phyloP scores from a whole-genome alignment of 352 stramenopile genomes.

The Phytophthora ramorum region DNA sequence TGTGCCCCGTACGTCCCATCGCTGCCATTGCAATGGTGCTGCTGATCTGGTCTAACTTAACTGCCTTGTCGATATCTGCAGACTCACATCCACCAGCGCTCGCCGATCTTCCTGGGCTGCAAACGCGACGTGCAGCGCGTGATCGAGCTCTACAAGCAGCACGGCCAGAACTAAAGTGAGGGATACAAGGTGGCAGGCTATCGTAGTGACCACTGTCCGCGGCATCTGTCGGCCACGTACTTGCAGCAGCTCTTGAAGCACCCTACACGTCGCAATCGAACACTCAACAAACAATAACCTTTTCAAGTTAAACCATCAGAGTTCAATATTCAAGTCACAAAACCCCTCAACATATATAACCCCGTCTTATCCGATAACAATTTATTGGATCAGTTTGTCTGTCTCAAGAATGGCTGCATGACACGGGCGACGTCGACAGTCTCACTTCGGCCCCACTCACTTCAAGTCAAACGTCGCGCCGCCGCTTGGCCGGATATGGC shows the following conservation, averaged over 20 bases:
- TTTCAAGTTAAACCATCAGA: neutral
- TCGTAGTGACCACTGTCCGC: too few relatives aligned
- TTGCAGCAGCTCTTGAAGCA: conserved; percentile 14
- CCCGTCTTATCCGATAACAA: neutral
- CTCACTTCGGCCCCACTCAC: conserved; percentile 15
- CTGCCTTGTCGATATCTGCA: conserved; percentile 21
- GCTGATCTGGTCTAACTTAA: conserved; percentile 18
- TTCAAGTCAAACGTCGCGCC: conserved; percentile 26
- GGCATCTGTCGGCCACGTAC: conserved; percentile 20
- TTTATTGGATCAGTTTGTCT: neutral
- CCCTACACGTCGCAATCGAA: neutral
- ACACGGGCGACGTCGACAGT: conserved; percentile 34
- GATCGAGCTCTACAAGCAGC: conserved; percentile 72
- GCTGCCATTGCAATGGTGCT: conserved; percentile 7
- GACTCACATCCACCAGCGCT: conserved; percentile 96
- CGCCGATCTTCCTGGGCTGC: conserved; percentile 97
- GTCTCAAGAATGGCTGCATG: conserved; percentile 19
- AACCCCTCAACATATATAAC: neutral
- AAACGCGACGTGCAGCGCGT: conserved; percentile 85
- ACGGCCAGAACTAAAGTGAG: conserved; percentile 29
- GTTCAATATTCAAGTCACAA: neutral
- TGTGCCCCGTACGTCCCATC: conserved; percentile 80
- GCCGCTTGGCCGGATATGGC: conserved; percentile 1
- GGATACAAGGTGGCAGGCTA: neutral
- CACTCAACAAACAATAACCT: neutral